Evolutionary conservation across 1,139 yeast genomes (phyloP).

Genomic region (Candida tunisiensis): DNA sequence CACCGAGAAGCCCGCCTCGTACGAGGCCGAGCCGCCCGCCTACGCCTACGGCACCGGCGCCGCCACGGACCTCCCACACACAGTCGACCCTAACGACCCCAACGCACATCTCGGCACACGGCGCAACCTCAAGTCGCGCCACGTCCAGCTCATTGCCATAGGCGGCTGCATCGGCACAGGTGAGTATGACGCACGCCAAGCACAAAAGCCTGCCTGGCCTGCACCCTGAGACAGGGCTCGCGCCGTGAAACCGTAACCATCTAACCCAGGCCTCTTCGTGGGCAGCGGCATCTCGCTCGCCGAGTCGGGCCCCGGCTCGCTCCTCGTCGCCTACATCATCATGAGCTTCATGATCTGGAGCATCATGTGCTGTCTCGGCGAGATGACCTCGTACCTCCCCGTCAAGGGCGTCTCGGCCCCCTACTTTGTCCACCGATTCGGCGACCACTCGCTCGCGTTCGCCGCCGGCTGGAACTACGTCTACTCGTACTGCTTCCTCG

Average conservation of each 20-base stretch:
- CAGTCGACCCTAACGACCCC: no score
- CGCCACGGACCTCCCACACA: no score
- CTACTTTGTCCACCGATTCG: slow-evolving; percentile 35
- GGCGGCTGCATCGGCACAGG: slow-evolving; percentile 83
- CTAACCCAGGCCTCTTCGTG: slow-evolving; percentile 45
- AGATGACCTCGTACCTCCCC: slow-evolving; percentile 67
- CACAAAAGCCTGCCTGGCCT: no score
- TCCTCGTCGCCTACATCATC: slow-evolving; percentile 50
- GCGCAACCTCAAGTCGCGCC: slow-evolving; percentile 22
- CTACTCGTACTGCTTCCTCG: slow-evolving; percentile 59
- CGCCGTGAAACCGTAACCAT: no score
- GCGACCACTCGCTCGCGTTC: slow-evolving; percentile 31
- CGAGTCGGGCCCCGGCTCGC: slow-evolving; percentile 69
- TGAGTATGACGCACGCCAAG: no score
- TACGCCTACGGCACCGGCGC: no score
- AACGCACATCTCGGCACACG: no score
- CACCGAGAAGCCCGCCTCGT: no score
- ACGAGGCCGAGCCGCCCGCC: no score
- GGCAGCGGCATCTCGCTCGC: slow-evolving; percentile 56
- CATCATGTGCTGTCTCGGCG: slow-evolving; percentile 77
- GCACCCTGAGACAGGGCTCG: no score
- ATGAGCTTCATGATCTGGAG: slow-evolving; percentile 56
- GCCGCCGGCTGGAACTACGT: slow-evolving; percentile 73
- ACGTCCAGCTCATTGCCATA: slow-evolving; percentile 53
- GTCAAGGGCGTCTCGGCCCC: slow-evolving; percentile 60